Evolutionary conservation across 2,329 filamentous ascomycete species (phyloP), one percentile per base, ranked within the genome.

Genomic region (Neonectria coccinea): DNA sequence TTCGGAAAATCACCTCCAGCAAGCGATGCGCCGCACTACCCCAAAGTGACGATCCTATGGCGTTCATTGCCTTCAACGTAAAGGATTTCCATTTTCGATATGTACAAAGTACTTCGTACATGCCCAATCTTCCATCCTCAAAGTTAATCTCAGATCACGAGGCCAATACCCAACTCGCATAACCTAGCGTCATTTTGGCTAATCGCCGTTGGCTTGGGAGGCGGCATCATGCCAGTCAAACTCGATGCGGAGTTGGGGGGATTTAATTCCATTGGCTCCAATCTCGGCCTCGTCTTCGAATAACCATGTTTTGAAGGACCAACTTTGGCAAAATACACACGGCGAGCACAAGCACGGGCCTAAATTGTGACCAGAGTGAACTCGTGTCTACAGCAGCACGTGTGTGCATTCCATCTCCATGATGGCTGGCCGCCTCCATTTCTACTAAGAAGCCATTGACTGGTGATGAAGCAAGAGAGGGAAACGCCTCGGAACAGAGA

Each of bases 31-130:
- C 39, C n/a, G 39, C 57, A 41, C 53, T 47, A 39, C 42, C 25
- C 36, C 55, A 33, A 27, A 12, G 44, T 54, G 36, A 63, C 48
- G 51, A 65, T 55, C 42, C 36, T 42, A 31, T 50, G 53, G 54
- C 55, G 4, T 51, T 57, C 36, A 20, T 58, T 52, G 51, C 41
- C 39, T 39, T 39, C 52, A 27, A 31, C 11, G 18, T 20, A 16
- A 18, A 29, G 25, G 25, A 47, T 42, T 57, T 47, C 29, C 41
- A 50, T 44, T 44, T 39, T 18, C 20, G 42, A 51, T 51, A 20
- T 29, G 45, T 20, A 42, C 39, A 4, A 42, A 11, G n/a, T 20
- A 22, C 22, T 22, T 22, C 22, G 22, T 22, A 20, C n/a, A 18
- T 11, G n/a, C n/a, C 39, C 16, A 39, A 18, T 57, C 31, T 41